Evolutionary conservation across 163 green algal species (phyloP).

Genomic region (Botryococcus braunii): DNA sequence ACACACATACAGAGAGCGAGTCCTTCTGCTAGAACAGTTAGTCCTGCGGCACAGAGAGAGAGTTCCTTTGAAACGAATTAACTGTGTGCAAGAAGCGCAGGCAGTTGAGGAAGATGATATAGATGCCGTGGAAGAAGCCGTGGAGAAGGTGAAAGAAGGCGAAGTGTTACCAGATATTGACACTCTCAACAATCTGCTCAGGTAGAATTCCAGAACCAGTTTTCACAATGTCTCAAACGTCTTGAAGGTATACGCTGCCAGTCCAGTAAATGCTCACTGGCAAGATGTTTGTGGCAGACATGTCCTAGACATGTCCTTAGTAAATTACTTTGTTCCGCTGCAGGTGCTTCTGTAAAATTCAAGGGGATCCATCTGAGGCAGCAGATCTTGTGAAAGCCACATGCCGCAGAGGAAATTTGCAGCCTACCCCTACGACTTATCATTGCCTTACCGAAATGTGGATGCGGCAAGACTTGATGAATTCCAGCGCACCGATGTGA

Average conservation of each 20-base stretch:
- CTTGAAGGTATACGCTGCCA: background rate
- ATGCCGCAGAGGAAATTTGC: background rate
- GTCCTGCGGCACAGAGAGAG: too few relatives aligned
- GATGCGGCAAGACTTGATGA: constrained; percentile 5
- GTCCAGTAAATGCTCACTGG: background rate
- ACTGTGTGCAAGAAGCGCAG: background rate
- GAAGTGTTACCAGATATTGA: constrained; percentile 5
- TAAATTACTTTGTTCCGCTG: background rate
- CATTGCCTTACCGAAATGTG: background rate
- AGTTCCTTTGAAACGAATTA: too few relatives aligned
- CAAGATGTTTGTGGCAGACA: background rate
- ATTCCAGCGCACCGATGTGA: too few relatives aligned
- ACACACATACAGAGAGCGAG: too few relatives aligned
- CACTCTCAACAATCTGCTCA: constrained; percentile 5
- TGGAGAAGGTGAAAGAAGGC: background rate
- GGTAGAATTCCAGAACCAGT: background rate
- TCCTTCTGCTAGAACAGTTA: too few relatives aligned
- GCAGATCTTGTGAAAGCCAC: background rate
- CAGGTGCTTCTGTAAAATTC: constrained; percentile 6
- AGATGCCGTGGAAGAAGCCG: background rate
- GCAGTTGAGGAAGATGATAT: background rate
- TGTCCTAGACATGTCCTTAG: background rate
- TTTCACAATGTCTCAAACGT: background rate
- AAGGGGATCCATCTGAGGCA: constrained; percentile 1
- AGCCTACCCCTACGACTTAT: constrained; percentile 5